phyloP scores from a whole-genome alignment of 495 filamentous ascomycete species.

The Neurospora discreta region DNA sequence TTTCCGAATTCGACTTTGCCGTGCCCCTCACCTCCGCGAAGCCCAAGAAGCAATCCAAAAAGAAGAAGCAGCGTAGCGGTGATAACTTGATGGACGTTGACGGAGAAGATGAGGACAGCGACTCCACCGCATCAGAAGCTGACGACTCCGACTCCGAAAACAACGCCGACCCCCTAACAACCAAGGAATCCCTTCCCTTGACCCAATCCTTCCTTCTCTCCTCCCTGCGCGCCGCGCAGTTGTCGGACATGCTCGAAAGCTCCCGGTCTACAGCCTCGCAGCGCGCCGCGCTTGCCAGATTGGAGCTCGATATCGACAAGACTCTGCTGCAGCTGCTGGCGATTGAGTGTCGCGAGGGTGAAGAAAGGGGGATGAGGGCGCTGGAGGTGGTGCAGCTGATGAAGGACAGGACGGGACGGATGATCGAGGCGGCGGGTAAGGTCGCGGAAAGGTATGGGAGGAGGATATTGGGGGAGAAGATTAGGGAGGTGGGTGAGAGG shows the following conservation, averaged over 20 bases:
- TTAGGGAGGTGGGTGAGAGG: conserved; percentile 62
- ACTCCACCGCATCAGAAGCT: conserved; percentile 1
- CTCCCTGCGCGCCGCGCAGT: conserved; percentile 55
- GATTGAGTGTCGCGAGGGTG: conserved; percentile 79
- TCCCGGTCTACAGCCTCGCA: conserved; percentile 46
- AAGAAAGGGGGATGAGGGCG: conserved; percentile 88
- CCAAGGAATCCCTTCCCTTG: conserved; percentile 35
- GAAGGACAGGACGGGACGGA: conserved; percentile 66
- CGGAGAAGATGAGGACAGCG: conserved; percentile 24
- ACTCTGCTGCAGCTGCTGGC: conserved; percentile 81
- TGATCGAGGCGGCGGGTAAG: conserved; percentile 77
- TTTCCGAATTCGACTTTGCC: conserved; percentile 87
- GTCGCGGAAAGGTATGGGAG: conserved; percentile 69
- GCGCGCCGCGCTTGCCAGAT: conserved; percentile 52
- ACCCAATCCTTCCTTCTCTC: conserved; percentile 75
- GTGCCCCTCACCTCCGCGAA: conserved; percentile 58
- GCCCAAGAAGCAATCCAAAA: conserved; percentile 20
- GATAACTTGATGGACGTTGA: conserved; percentile 17
- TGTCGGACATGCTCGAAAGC: conserved; percentile 55
- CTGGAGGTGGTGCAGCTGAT: conserved; percentile 71
- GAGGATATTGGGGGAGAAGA: conserved; percentile 73
- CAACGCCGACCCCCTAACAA: conserved; percentile 13
- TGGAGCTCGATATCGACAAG: conserved; percentile 78
- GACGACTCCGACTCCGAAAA: conserved; percentile 25
- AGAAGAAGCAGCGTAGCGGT: conserved; percentile 24